phyloP scores from a whole-genome alignment of 139 green algal species.

The Volvox africanus region DNA sequence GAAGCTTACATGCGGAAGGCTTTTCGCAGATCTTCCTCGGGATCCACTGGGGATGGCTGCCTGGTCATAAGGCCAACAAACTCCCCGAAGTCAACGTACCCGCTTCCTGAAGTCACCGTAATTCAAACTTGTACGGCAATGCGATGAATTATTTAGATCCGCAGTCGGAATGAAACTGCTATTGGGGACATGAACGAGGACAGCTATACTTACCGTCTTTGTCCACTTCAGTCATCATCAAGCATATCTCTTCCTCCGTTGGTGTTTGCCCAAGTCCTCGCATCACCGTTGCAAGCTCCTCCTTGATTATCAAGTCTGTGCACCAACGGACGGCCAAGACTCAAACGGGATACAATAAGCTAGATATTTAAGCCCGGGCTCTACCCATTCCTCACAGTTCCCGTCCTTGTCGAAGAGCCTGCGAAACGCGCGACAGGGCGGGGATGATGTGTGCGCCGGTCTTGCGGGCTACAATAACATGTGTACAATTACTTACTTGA shows the following conservation, averaged over 20 bases:
- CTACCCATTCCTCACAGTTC: neutral
- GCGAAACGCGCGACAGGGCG: neutral
- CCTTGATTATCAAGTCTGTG: constrained; percentile 91
- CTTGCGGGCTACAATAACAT: neutral
- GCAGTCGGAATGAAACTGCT: neutral
- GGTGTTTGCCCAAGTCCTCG: constrained; percentile 98
- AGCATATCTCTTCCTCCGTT: constrained; percentile 97
- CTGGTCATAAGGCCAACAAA: constrained; percentile 97
- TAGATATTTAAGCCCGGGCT: neutral
- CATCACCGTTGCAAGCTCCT: constrained; percentile 99
- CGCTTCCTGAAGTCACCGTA: constrained; percentile 83
- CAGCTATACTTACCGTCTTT: constrained; percentile 93
- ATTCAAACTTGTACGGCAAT: no score
- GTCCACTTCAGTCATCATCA: constrained; percentile 99
- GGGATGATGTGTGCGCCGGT: neutral
- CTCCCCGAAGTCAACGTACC: constrained; percentile 99
- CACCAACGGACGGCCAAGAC: neutral
- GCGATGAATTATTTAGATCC: neutral
- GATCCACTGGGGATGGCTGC: constrained; percentile 97
- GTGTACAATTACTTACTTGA: neutral
- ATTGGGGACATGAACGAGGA: neutral
- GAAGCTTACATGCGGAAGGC: constrained; percentile 94
- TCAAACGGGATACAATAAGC: no score
- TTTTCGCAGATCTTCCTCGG: constrained; percentile 97
- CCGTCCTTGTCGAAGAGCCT: constrained; percentile 48